Base-by-base conservation (phyloP, 78 protist species). In the Pigoraptor vietnamica region DNA sequence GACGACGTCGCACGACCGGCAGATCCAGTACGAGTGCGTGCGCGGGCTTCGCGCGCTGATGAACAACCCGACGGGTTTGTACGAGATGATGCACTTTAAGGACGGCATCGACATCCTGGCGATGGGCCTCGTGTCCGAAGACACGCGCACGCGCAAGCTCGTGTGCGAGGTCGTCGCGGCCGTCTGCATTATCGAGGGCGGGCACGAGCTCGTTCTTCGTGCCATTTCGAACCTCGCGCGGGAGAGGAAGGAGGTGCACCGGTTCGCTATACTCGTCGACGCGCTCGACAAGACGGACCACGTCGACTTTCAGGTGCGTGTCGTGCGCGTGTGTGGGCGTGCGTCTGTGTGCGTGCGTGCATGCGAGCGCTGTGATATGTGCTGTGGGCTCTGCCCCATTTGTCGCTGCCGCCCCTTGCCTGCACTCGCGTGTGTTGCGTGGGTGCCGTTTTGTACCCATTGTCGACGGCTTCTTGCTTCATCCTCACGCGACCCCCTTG, bases 11-110 rank as follows among this genome's bases (percentile, higher is more conserved):
- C 67, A 48, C 67, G 67, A 48, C 29, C 67, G 67, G 67, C 67
- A 48, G 67, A 48, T 87, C n/a, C 90, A 40, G 40, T 9, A 87
- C 67, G 90, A 87, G 90, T 87, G 90, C 56, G 90, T 87, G 24
- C 34, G 79, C 39, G 2, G 79, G 1, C 40, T 87, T 9, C 34
- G 36, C 1, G 90, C 90, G 37, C 2, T 39, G 32, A 87, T 87
- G 67, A 87, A 87, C 34, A 39, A 39, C 56, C 10, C 10, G 90
- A 1, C 9, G 24, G 90, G 90, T 23, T 21, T 87, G 79, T 32
- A 2, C 37, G 90, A 87, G 36, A 6, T 87, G 38, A 40, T 39
- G 32, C 23, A 87, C 32, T 1, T 32, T 29, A 37, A 32, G 29
- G 90, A 39, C 25, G 56, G 39, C 79, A 14, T 87, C 37, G 34